phyloP scores from a whole-genome alignment of 257 asterid genomes.

The Eucommia ulmoides region DNA sequence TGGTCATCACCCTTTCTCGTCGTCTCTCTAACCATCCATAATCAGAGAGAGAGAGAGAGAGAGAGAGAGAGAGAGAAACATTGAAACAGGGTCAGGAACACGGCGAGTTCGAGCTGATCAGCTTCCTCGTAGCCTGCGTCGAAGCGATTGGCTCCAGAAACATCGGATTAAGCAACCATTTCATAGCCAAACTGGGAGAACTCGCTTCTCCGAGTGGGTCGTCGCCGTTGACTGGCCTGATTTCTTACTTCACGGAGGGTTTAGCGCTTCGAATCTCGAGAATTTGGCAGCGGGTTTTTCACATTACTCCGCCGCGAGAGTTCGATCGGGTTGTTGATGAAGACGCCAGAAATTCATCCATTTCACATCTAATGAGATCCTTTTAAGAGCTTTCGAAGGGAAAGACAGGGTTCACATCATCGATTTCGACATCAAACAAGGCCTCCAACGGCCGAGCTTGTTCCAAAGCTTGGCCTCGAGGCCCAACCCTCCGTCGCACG shows the following conservation, averaged over 20 bases:
- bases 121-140: conserved; percentile 60
- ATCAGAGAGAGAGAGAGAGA: too few relatives aligned
- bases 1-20: too few relatives aligned
- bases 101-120: conserved; percentile 56
- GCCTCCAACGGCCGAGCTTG: conserved; percentile 88
- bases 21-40: too few relatives aligned
- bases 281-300: conserved; percentile 76
- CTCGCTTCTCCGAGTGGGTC: conserved; percentile 82
- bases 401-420: conserved; percentile 76
- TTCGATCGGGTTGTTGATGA: conserved; percentile 55
- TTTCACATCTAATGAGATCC: conserved; percentile 80
- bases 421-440: conserved; percentile 85
- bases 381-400: conserved; percentile 71
- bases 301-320: conserved; percentile 53
- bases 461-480: conserved; percentile 79
- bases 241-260: conserved; percentile 85
- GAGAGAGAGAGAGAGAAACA: too few relatives aligned
- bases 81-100: too few relatives aligned
- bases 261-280: conserved; percentile 51
- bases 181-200: conserved; percentile 67
- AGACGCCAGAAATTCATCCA: conserved; percentile 48
- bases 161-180: conserved; percentile 41
- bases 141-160: conserved; percentile 58
- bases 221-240: conserved; percentile 56
- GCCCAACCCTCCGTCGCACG: conserved; percentile 59